A percentile compares a stretch with the other conserved stretches of the same genome.
These are phyloP conservation scores for Balansia obtecta DNA, from an alignment of 2,329 filamentous ascomycete species.

Conservation along the genomic window DNA sequence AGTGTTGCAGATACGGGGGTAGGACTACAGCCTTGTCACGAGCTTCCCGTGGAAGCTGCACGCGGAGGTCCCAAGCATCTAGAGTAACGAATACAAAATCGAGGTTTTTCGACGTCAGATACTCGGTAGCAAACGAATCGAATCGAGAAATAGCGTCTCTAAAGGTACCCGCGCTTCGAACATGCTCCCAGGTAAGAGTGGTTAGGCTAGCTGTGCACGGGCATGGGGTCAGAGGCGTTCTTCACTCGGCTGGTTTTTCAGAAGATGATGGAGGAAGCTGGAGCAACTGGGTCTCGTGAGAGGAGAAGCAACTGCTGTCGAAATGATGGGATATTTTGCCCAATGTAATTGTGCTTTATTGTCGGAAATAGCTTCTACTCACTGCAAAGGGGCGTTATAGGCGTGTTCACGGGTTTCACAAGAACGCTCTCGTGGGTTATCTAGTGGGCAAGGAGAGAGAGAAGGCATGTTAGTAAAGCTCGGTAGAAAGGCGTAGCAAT, in stretches of 20 bases:
- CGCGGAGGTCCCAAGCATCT: slow-evolving; percentile 95
- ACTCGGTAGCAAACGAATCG: slow-evolving; percentile 84
- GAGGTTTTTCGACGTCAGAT: slow-evolving; percentile 78
- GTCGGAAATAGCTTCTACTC: slow-evolving; percentile 36
- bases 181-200: slow-evolving; percentile 97
- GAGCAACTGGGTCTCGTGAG: no score
- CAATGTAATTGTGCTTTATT: slow-evolving; percentile 5
- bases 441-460: slow-evolving; percentile 31
- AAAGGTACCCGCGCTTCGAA: slow-evolving; percentile 93
- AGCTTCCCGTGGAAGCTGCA: slow-evolving; percentile 93
- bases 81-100: slow-evolving; percentile 98
- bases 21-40: slow-evolving; percentile 96
- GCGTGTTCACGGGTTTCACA: slow-evolving; percentile 96
- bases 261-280: neutral
- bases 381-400: slow-evolving; percentile 98
- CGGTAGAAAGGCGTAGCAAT: slow-evolving; percentile 6
- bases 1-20: slow-evolving; percentile 94
- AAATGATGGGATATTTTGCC: neutral
- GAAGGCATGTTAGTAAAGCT: slow-evolving; percentile 7
- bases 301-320: neutral
- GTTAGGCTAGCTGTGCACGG: slow-evolving; percentile 73
- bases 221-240: neutral
- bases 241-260: neutral
- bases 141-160: slow-evolving; percentile 93
- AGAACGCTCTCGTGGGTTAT: slow-evolving; percentile 90